Base-by-base conservation (phyloP, 2,329 filamentous ascomycete genomes). In the Aureobasidium sp. region DNA sequence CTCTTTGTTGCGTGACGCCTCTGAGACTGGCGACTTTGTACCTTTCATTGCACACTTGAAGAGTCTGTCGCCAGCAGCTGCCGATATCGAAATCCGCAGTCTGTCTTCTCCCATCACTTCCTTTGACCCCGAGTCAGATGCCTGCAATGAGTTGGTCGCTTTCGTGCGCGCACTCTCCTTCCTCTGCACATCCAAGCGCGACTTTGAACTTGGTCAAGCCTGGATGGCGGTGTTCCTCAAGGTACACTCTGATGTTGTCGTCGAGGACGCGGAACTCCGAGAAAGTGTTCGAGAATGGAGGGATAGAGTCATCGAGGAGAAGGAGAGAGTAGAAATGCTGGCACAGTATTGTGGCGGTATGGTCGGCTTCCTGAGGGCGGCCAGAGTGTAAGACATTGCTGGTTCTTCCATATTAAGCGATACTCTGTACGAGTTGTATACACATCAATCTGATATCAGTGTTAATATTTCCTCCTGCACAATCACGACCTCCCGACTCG, bases 161-260 rank as follows among this genome's bases (percentile, higher is more conserved):
- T 99, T 99, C 71, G 86, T 97, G 57, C 75, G 79, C n/a, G 91
- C 91, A 1, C 76, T 99, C 62, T 95, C 90, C 0, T 80, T 78
- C 60, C 82, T 88, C 14, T 78, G 97, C 58, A 76, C 79, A 47
- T 79, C 84, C 56, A 85, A 87, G 66, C 84, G 84, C 52, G 94
- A 97, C 74, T 99, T 96, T 74, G 94, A 99, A 76, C 81, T 99
- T 42, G 89, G 91, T 17, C 92, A 97, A 75, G 91, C 91, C 0
- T 99, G 94, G 93, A 97, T 99, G 91, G 87, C 88, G 1, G 93
- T 97, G 1, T 96, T 97, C 70, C 73, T 99, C 63, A 84, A 87
- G 52, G 78, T 96, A 44, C 93, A 97, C 74, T 82, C 81, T 7
- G 86, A 87, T 64, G 76, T 81, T 17, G 76, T 89, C 15, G 73